Percentiles rank a stretch among this genome's conserved stretches.
These are phyloP conservation scores for Ampelomyces quisqualis DNA, from an alignment of 2,329 filamentous ascomycete genomes.

Conservation along the genomic window DNA sequence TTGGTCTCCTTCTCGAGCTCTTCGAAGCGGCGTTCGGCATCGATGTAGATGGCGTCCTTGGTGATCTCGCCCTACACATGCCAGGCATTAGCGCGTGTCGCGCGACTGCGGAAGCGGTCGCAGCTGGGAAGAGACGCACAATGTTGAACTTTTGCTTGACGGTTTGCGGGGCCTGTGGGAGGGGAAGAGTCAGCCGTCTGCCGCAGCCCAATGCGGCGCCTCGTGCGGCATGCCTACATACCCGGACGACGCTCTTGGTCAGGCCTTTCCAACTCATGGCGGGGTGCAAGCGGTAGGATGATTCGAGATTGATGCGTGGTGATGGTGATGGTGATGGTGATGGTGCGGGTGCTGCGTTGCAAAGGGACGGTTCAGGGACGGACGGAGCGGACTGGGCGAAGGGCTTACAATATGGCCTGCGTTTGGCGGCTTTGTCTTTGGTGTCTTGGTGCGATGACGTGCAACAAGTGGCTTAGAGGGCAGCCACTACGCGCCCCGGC, in stretches of 20 bases:
- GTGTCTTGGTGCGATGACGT: slow-evolving; percentile 30
- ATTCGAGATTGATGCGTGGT: slow-evolving; percentile 7
- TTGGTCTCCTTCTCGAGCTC: slow-evolving; percentile 96
- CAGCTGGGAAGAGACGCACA: no score
- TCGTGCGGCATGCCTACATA: slow-evolving; percentile 50
- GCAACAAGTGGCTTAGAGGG: slow-evolving; percentile 23
- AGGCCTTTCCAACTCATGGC: slow-evolving; percentile 97
- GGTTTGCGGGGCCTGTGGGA: slow-evolving; percentile 74
- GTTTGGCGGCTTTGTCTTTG: slow-evolving; percentile 7
- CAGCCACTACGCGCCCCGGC: not conserved
- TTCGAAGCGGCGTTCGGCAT: slow-evolving; percentile 89
- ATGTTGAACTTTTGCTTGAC: slow-evolving; percentile 93
- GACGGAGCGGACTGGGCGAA: slow-evolving; percentile 8
- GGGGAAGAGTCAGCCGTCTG: slow-evolving; percentile 22
- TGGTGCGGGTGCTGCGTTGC: slow-evolving; percentile 4
- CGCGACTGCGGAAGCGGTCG: slow-evolving; percentile 6
- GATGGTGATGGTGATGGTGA: no score
- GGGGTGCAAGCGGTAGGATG: slow-evolving; percentile 1
- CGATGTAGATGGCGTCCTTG: slow-evolving; percentile 91
- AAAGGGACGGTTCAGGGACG: slow-evolving; percentile 6
- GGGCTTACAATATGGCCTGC: slow-evolving; percentile 8
- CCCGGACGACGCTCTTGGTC: slow-evolving; percentile 82
- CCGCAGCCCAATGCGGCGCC: slow-evolving; percentile 11
- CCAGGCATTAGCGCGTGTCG: slow-evolving; percentile 20
- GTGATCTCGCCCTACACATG: slow-evolving; percentile 72